Evolutionary conservation across 805 yeast genomes (phyloP), one percentile per base, ranked within the genome.

Genomic region (Ogataea parapolymorpha): DNA sequence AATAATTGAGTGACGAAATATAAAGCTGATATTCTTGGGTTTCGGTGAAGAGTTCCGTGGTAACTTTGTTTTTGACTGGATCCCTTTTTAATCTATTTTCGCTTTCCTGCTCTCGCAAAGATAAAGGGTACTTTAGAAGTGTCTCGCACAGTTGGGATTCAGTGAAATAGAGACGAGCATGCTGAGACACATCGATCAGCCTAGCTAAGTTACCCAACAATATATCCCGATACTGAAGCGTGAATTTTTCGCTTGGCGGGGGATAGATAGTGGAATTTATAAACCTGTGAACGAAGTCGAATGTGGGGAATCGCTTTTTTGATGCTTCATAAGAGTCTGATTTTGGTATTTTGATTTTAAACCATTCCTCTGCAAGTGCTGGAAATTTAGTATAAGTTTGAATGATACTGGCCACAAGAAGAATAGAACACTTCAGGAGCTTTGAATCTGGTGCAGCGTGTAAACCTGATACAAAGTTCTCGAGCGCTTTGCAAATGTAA

Each of bases 281-380:
- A 18, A 50, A 39, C 6, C 35, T 20, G 17, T 45, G 46, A 4
- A 46, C 48, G 32, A 48, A 52, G 16, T 44, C 48, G 27, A 52
- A 52, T 3, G 54, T 37, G 3, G 56, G 56, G n/a, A 50, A 44
- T 12, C 33, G 18, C 14, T 33, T 38, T 30, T 24, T 26, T 12
- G 32, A 37, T 3, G 16, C 18, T 15, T 35, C 45, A 24, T 32
- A 37, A 16, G 28, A 34, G 13, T 44, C 16, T 8, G 39, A 31
- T 23, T 47, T 39, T 23, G 26, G 23, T 10, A 16, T 40, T 27
- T 47, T 37, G 5, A 41, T 32, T 20, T 41, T 37, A 22, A 50
- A 52, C 56, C 54, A 52, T 15, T 31, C 37, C 26, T 52, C 53
- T 12, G 41, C 50, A 25, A 52, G 28, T 14, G 28, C 14, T 4